Base-by-base conservation (phyloP, 306 rosid species). In the Medicago ruthenica region DNA sequence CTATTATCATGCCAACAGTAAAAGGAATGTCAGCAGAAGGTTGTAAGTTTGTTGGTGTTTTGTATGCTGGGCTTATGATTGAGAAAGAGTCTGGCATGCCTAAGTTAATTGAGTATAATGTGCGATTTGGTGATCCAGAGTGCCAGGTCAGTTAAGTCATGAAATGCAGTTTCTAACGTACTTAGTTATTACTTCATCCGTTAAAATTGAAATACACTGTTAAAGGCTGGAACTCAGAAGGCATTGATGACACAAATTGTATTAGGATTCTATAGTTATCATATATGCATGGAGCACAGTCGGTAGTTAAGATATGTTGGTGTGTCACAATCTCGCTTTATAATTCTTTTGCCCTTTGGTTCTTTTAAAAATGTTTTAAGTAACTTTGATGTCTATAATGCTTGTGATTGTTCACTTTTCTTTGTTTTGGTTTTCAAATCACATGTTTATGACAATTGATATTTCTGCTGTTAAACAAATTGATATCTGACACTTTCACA, bases 81-180 rank as follows among this genome's bases (percentile, higher is more conserved):
- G 98, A 95, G 89, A 89, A 88, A 87, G 90, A 87, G 81, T 90
- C 97, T 69, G 97, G 99, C 83, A 72, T 85, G 84, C 99, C 97
- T 8, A 95, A 95, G 81, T 86, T 95, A 70, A 95, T 95, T 4
- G 99, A 92, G 86, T 95, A 95, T 82, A 95, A 95, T 44, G 97
- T 95, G 62, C 96, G 99, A 50, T 92, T 95, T 77, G 99, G 99
- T n/a, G 97, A 95, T 85, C 99, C 99, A 1, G 99, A 95, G 84
- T 95, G 99, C 71, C 97, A 92, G 97, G 98, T 93, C 64, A 71
- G 95, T 87, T 40, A 50, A 64, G 60, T 65, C 75, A 9, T 80
- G 77, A 71, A 7, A 77, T 74, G 39, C 40, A 22, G 41, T 84
- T 63, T 68, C 67, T 37, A 47, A 44, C 16, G 4, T 44, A 67